A percentile compares a stretch with the other conserved stretches of the same genome.
These are phyloP conservation scores for Prunus mume DNA, from an alignment of 306 rosid species.

Conservation along the genomic window DNA sequence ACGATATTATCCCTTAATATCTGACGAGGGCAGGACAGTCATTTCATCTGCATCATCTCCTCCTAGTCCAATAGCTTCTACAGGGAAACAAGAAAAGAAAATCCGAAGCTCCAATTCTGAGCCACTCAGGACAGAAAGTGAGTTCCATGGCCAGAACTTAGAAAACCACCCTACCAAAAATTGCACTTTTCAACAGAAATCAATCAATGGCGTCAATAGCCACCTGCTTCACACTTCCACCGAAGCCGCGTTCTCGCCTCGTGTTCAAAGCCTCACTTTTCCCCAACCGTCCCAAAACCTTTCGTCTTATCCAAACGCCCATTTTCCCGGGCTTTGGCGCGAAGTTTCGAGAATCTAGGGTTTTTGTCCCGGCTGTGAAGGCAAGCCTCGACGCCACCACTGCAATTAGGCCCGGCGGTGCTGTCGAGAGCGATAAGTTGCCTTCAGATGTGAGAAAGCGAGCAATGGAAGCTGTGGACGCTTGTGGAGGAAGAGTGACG, in stretches of 20 bases:
- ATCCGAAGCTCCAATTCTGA: conserved; percentile 20
- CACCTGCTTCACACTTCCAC: conserved; percentile 57
- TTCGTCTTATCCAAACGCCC: conserved; percentile 32
- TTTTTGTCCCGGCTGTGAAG: conserved; percentile 32
- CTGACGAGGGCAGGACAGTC: not conserved
- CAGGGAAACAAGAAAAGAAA: not conserved
- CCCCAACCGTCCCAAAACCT: conserved; percentile 16
- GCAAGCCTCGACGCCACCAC: conserved; percentile 48
- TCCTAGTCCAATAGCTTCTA: not conserved
- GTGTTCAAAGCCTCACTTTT: conserved; percentile 25
- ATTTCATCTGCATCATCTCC: not conserved
- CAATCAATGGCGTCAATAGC: conserved; percentile 63
- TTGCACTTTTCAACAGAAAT: not conserved
- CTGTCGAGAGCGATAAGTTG: conserved; percentile 70
- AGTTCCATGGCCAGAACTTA: conserved; percentile 35
- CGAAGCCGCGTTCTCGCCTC: conserved; percentile 39
- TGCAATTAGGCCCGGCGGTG: conserved; percentile 61
- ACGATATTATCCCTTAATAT: not conserved
- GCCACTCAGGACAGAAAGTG: conserved; percentile 21
- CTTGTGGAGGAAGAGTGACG: conserved; percentile 80
- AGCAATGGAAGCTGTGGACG: conserved; percentile 89
- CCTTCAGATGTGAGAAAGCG: conserved; percentile 81
- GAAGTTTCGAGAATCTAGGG: conserved; percentile 41
- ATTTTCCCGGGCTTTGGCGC: conserved; percentile 23
- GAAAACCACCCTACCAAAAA: not conserved